Evolutionary conservation across 495 filamentous ascomycete genomes (phyloP).

Genomic region (Hypoxylon fragiforme): DNA sequence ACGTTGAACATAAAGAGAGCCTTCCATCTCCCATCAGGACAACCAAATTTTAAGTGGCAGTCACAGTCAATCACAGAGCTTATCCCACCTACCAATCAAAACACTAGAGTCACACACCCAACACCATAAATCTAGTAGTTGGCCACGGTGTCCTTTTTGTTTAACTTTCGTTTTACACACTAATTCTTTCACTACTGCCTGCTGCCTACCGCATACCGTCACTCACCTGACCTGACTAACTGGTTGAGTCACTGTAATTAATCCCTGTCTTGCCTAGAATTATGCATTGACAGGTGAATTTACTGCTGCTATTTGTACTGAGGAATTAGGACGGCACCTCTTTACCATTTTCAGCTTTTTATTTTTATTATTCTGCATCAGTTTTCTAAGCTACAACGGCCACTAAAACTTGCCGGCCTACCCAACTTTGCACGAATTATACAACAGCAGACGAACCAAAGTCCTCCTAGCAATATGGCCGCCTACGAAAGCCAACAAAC

Average conservation of each 20-base stretch:
- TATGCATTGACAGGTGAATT: conserved; percentile 29
- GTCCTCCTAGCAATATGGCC: conserved; percentile 48
- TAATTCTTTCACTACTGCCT: conserved; percentile 5
- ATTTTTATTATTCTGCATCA: conserved; percentile 17
- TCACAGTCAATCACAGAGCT: no score
- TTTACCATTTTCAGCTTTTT: conserved; percentile 32
- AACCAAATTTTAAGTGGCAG: conserved; percentile 1
- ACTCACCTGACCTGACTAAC: conserved; percentile 18
- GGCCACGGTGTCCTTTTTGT: conserved; percentile 24
- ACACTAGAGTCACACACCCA: conserved; percentile 12
- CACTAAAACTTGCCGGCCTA: neutral
- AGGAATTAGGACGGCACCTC: conserved; percentile 51
- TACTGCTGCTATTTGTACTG: conserved; percentile 39
- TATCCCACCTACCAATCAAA: no score
- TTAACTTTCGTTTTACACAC: neutral
- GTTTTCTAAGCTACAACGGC: neutral
- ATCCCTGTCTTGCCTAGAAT: conserved; percentile 12
- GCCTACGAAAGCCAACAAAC: conserved; percentile 41
- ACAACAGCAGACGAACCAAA: conserved; percentile 35
- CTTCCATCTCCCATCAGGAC: conserved; percentile 4
- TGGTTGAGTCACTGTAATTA: conserved; percentile 18
- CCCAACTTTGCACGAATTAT: no score
- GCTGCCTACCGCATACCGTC: neutral
- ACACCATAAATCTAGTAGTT: neutral
- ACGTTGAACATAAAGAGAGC: conserved; percentile 42